Percentiles rank a stretch among this genome's conserved stretches.
Evolutionary conservation across 352 stramenopile species (phyloP).

Genomic region (Phytopythium helicoides): DNA sequence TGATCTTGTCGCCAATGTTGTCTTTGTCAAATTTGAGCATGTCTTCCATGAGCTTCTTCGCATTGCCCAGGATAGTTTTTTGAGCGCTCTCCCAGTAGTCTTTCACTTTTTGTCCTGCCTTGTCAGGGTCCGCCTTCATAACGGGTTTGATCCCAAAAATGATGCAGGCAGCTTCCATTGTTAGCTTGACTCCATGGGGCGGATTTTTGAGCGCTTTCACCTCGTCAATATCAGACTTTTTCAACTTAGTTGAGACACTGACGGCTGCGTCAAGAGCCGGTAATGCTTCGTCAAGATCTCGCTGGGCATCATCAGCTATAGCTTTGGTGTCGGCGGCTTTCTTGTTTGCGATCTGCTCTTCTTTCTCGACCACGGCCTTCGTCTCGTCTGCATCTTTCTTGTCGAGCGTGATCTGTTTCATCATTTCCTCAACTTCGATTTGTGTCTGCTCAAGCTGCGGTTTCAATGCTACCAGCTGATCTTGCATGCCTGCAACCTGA

Average conservation of each 20-base stretch:
- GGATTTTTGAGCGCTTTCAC: conserved; percentile 89
- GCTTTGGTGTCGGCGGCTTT: conserved; percentile 92
- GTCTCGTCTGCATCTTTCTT: conserved; percentile 91
- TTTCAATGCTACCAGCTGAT: conserved; percentile 90
- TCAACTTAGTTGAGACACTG: conserved; percentile 90
- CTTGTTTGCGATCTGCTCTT: conserved; percentile 90
- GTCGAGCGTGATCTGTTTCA: conserved; percentile 92
- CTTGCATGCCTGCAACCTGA: conserved; percentile 91
- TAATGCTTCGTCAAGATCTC: conserved; percentile 91
- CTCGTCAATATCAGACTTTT: conserved; percentile 95
- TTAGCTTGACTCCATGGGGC: conserved; percentile 81
- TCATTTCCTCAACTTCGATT: conserved; percentile 92
- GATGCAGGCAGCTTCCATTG: conserved; percentile 92
- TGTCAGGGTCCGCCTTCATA: conserved; percentile 88
- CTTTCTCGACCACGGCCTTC: conserved; percentile 88
- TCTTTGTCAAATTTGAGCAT: conserved; percentile 91
- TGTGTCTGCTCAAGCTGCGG: conserved; percentile 91
- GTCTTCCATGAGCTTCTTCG: conserved; percentile 89
- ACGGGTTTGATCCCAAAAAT: conserved; percentile 94
- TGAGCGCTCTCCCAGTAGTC: conserved; percentile 89
- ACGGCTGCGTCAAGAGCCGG: conserved; percentile 90
- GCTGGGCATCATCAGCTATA: conserved; percentile 91
- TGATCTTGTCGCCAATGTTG: conserved; percentile 86
- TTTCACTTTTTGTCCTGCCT: conserved; percentile 88
- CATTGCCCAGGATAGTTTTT: conserved; percentile 83